A percentile compares a stretch with the other conserved stretches of the same genome.
Evolutionary conservation across 257 asterid species (phyloP).

Genomic region (Fraxinus quadrangulata): DNA sequence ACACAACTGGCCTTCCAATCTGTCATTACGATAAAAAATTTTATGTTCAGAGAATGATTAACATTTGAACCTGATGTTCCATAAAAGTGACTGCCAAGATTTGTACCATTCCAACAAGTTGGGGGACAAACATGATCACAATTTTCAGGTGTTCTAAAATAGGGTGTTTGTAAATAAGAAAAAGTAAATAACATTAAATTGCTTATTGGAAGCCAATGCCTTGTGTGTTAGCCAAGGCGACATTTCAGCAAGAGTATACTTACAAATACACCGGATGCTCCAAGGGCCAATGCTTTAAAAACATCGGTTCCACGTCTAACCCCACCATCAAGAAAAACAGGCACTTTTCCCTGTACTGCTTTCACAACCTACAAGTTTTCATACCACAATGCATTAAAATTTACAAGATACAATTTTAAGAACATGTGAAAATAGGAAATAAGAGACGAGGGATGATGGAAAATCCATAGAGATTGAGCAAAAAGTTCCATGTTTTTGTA

Average conservation of each 20-base stretch:
- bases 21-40: constrained; percentile 16
- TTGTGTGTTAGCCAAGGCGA: too few relatives aligned
- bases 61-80: not conserved
- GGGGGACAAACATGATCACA: not conserved
- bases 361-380: constrained; percentile 50
- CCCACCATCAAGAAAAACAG: constrained; percentile 79
- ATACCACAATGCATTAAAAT: not conserved
- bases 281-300: constrained; percentile 81
- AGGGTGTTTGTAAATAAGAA: not conserved
- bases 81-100: not conserved
- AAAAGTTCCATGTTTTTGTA: not conserved
- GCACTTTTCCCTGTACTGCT: constrained; percentile 65
- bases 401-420: not conserved
- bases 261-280: constrained; percentile 85
- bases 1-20: constrained; percentile 78
- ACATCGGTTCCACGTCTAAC: constrained; percentile 84
- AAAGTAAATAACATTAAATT: too few relatives aligned
- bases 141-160: not conserved
- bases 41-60: not conserved
- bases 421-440: not conserved
- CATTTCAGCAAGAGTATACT: constrained; percentile 27
- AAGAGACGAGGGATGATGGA: too few relatives aligned
- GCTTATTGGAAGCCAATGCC: not conserved
- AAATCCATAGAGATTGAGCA: too few relatives aligned
- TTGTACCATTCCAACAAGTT: not conserved